Conservation (phyloP, 495 filamentous ascomycete species). For the Parachaetomium inaequale region DNA sequence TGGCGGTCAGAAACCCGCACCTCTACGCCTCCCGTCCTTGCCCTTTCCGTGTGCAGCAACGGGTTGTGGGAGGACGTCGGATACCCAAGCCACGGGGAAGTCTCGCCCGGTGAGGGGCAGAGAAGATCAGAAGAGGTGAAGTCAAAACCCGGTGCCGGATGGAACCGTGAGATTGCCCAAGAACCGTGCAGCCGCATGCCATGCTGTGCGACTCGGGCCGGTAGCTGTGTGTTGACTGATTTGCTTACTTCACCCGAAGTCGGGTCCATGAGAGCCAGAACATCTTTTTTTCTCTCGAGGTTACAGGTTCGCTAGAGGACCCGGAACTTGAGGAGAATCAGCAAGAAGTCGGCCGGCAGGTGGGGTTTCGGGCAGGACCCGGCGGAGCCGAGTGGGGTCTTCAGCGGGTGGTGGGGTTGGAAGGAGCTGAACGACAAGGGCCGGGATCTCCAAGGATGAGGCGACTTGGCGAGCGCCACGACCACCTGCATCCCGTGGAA, state of each 20-base stretch:
- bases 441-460: not conserved
- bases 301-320: not conserved
- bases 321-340: not conserved
- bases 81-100: constrained; percentile 1
- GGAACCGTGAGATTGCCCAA: not conserved
- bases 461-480: not conserved
- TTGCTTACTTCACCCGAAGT: too few relatives aligned
- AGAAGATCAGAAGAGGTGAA: not conserved
- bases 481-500: too few relatives aligned
- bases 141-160: not conserved
- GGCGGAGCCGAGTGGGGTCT: not conserved
- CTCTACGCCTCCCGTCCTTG: not conserved
- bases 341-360: not conserved
- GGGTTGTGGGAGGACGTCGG: not conserved
- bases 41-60: not conserved
- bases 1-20: not conserved
- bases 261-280: too few relatives aligned
- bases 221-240: not conserved
- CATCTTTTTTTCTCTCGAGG: not conserved
- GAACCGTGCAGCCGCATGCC: not conserved
- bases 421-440: not conserved
- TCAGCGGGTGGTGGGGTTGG: not conserved
- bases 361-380: not conserved
- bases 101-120: not conserved
- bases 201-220: not conserved